A percentile compares a stretch with the other conserved stretches of the same genome.
phyloP scores from a whole-genome alignment of 352 stramenopile genomes.

The Phytopythium aichiense region DNA sequence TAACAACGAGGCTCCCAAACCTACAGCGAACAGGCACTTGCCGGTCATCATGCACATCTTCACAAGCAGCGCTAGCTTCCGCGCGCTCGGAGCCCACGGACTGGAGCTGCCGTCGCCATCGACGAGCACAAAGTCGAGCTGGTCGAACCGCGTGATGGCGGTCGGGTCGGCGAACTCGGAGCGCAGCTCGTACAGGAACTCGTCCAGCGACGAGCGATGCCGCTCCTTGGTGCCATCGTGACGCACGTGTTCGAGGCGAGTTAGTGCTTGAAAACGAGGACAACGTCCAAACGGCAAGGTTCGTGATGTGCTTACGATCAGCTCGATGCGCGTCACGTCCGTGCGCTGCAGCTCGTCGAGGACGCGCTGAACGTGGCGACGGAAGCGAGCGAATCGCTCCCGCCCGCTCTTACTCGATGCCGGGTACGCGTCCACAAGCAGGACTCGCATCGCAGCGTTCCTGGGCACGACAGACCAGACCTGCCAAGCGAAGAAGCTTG shows the following conservation, averaged over 20 bases:
- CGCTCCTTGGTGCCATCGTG: constrained; percentile 33
- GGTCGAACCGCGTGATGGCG: constrained; percentile 75
- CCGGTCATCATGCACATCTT: constrained; percentile 90
- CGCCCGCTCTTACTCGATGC: constrained; percentile 30
- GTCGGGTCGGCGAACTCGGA: constrained; percentile 58
- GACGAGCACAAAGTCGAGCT: constrained; percentile 78
- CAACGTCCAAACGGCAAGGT: background rate
- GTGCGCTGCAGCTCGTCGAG: constrained; percentile 53
- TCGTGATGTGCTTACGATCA: constrained; percentile 35
- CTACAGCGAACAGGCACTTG: constrained; percentile 72
- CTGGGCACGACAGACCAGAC: no score
- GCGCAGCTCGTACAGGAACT: constrained; percentile 75
- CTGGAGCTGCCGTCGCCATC: constrained; percentile 58
- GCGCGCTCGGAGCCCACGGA: constrained; percentile 56
- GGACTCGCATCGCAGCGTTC: constrained; percentile 43
- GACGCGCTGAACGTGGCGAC: constrained; percentile 37
- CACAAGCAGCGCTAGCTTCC: constrained; percentile 53
- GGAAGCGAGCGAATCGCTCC: constrained; percentile 49
- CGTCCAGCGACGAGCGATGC: constrained; percentile 53
- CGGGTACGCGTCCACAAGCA: constrained; percentile 70
- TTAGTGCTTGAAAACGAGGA: background rate
- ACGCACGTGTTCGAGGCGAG: background rate
- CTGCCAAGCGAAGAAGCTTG: background rate
- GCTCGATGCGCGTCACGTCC: constrained; percentile 57
- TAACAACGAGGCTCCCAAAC: constrained; percentile 51